Base-by-base conservation (phyloP, 257 asterid species). In the Solanum etuberosum region DNA sequence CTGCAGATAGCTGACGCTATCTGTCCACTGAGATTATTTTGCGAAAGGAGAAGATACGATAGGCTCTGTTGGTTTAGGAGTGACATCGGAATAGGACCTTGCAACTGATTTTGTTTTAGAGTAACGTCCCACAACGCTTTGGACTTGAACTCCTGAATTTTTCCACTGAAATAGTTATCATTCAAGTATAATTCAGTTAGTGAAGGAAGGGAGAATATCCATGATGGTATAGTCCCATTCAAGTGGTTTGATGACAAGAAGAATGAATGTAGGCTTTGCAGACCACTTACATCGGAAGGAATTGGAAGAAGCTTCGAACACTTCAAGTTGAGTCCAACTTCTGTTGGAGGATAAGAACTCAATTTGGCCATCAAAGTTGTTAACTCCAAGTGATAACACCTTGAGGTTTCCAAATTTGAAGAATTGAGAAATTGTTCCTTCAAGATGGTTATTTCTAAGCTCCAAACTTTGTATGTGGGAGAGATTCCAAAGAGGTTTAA, bases 401-500 rank as follows among this genome's bases (percentile, higher is more conserved):
- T 54, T 54, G 63, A 54, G 63, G 10, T 54, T 54, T 54, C 63
- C 63, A 54, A 54, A 54, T 18, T 54, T 54, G 63, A 54, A 54
- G 63, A 54, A 54, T 18, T 54, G 18, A 7, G 89, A 86, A 11
- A 89, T 54, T n/a, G 89, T 76, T 32, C 91, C 91, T 57, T 59
- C 35, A 63, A 89, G 76, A 68, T 68, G 88, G 74, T 90, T 90
- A 20, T 4, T 15, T 6, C 4, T 23, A 59, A 90, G 87, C 2
- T 16, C 0, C 74, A 90, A 83, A 27, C 3, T 2, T 13, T 70
- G 29, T n/a, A 83, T 35, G 46, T 72, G 81, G 16, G 86, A 74
- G 32, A 90, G 90, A 84, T 90, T 86, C 42, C 88, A 87, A 20
- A 88, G 72, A 70, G 89, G 83, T 65, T 63, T 42, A 20, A 90